Percentiles rank a stretch among this genome's conserved stretches.
Evolutionary conservation across 805 yeast species (phyloP).

Genomic region (Saturnispora mendoncae): DNA sequence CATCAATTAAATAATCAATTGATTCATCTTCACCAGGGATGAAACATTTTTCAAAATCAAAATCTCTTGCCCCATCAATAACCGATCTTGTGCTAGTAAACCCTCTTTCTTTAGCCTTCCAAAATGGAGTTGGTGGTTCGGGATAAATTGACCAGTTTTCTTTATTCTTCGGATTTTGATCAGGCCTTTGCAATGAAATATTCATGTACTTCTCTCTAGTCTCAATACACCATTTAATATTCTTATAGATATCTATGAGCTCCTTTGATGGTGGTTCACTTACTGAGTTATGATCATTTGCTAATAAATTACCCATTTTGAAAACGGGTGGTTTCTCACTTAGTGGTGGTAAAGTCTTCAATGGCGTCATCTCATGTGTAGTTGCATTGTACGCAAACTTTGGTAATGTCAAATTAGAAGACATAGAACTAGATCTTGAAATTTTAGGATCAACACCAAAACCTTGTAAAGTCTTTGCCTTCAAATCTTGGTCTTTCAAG

Average conservation of each 20-base stretch:
- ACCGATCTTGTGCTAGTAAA: neutral
- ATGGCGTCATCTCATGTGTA: conserved; percentile 20
- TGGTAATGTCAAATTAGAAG: conserved; percentile 12
- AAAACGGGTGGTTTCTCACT: conserved; percentile 22
- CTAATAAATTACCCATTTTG: conserved; percentile 38
- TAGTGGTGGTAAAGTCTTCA: conserved; percentile 4
- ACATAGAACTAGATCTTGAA: conserved; percentile 22
- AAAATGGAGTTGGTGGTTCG: conserved; percentile 85
- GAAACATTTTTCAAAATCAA: conserved; percentile 46
- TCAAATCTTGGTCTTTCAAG: conserved; percentile 60
- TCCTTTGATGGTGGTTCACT: conserved; percentile 61
- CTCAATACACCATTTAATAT: conserved; percentile 58
- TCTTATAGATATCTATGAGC: conserved; percentile 50
- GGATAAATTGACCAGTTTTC: conserved; percentile 79
- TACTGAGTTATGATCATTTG: conserved; percentile 39
- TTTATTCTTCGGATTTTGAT: conserved; percentile 77
- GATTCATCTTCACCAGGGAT: conserved; percentile 43
- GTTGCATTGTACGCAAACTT: conserved; percentile 24
- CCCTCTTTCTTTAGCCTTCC: conserved; percentile 33
- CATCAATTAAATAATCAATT: conserved; percentile 39
- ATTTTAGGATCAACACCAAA: conserved; percentile 25
- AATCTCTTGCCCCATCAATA: conserved; percentile 25
- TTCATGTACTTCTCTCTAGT: conserved; percentile 69
- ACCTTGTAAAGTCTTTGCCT: conserved; percentile 48
- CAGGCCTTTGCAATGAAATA: conserved; percentile 61